phyloP scores from a whole-genome alignment of 148 eudicot species.

The Fagopyrum tataricum region DNA sequence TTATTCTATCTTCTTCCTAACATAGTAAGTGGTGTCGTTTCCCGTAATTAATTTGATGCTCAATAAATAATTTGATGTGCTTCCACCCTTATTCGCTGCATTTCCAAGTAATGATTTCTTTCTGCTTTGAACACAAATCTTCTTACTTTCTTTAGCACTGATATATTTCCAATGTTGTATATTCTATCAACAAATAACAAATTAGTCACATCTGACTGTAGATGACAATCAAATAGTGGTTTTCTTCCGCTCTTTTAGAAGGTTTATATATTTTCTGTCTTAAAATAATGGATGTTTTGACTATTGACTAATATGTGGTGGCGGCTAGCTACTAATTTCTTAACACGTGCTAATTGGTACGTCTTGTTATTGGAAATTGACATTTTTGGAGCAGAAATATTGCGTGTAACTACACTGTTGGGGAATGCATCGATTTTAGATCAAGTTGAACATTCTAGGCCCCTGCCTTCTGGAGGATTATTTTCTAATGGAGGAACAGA shows the following conservation, averaged over 20 bases:
- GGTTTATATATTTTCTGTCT: not conserved
- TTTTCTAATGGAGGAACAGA: conserved; percentile 91
- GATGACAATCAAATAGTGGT: conserved; percentile 4
- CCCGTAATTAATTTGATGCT: not conserved
- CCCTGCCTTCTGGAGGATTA: conserved; percentile 95
- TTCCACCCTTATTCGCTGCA: not conserved
- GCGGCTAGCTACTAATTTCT: conserved; percentile 48
- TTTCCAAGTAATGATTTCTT: not conserved
- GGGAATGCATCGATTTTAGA: conserved; percentile 99
- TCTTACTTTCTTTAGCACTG: too few species aligned
- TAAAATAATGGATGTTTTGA: conserved; percentile 26
- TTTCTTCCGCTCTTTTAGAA: conserved; percentile 2
- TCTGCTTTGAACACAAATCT: not conserved
- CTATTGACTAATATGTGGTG: conserved; percentile 59
- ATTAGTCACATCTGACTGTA: not conserved
- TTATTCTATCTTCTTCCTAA: not conserved
- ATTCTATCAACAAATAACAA: not conserved
- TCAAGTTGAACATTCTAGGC: conserved; percentile 98
- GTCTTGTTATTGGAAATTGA: conserved; percentile 90
- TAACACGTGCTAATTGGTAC: conserved; percentile 91
- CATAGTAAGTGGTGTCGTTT: not conserved
- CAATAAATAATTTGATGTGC: not conserved
- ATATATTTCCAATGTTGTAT: too few species aligned
- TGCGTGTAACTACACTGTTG: conserved; percentile 98
- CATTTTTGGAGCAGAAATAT: conserved; percentile 88